phyloP scores from a whole-genome alignment of 768 basidiomycete genomes.

The Inosperma sp. region DNA sequence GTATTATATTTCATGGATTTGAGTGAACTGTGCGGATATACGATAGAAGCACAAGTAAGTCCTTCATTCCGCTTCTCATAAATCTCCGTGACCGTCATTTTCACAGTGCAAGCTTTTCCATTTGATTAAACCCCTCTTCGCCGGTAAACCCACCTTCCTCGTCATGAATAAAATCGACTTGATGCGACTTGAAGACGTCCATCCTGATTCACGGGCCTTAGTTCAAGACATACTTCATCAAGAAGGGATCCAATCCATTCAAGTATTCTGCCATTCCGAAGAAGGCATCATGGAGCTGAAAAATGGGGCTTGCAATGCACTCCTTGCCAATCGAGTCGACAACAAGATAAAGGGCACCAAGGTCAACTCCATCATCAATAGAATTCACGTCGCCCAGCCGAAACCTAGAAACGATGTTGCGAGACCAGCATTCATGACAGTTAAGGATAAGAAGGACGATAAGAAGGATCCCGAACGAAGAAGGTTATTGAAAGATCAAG shows the following conservation, averaged over 20 bases:
- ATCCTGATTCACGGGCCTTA: conserved; percentile 66
- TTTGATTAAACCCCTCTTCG: conserved; percentile 97
- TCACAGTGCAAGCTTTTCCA: conserved; percentile 94
- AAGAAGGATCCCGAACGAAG: conserved; percentile 78
- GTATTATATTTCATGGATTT: conserved; percentile 99
- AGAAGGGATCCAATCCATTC: conserved; percentile 69
- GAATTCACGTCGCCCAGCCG: conserved; percentile 93
- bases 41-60: conserved; percentile 88
- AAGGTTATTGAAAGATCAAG: conserved; percentile 73
- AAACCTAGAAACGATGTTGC: conserved; percentile 87
- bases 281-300: conserved; percentile 98
- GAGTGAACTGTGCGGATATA: conserved; percentile 97
- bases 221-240: conserved; percentile 82
- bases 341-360: conserved; percentile 91
- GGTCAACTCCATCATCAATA: conserved; percentile 88
- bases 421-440: conserved; percentile 80
- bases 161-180: conserved; percentile 99
- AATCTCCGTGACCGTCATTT: background rate
- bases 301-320: conserved; percentile 91
- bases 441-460: conserved; percentile 75
- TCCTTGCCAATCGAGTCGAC: conserved; percentile 93
- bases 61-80: no score
- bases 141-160: conserved; percentile 86
- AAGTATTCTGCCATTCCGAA: conserved; percentile 92
- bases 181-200: conserved; percentile 78